These are phyloP conservation scores for Barnettozyma botsteinii DNA, from an alignment of 805 yeast species.

Conservation along the genomic window DNA sequence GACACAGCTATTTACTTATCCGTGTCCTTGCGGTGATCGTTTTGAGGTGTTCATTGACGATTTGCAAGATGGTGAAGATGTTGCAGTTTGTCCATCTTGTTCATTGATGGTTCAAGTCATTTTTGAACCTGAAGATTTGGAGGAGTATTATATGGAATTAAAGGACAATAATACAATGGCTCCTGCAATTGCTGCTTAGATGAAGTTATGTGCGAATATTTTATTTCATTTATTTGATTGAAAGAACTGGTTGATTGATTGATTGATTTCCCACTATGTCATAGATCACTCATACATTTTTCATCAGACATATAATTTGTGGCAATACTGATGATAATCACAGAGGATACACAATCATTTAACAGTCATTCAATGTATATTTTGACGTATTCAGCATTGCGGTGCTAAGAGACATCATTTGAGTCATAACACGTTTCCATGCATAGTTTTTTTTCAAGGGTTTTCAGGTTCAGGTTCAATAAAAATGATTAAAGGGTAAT, in stretches of 20 bases:
- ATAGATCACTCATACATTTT: no score
- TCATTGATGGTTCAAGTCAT: slow-evolving; percentile 89
- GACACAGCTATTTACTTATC: slow-evolving; percentile 82
- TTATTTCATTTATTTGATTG: neutral
- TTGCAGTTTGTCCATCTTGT: slow-evolving; percentile 96
- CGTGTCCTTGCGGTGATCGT: slow-evolving; percentile 97
- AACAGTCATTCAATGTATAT: no score
- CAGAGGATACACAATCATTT: no score
- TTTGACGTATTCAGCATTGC: no score
- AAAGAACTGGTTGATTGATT: no score
- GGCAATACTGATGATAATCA: no score
- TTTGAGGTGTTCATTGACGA: slow-evolving; percentile 86
- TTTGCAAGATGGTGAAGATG: slow-evolving; percentile 82
- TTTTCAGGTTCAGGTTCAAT: neutral
- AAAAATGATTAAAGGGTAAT: neutral
- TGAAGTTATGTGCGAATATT: neutral
- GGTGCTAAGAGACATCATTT: no score
- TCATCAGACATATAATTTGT: no score
- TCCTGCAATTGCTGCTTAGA: slow-evolving; percentile 19
- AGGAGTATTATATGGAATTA: slow-evolving; percentile 35
- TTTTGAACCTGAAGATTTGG: slow-evolving; percentile 57
- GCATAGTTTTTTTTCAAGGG: neutral
- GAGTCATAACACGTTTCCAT: no score
- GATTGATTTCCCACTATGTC: no score
- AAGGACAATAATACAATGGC: slow-evolving; percentile 18